These are phyloP conservation scores for Coniella vitis DNA, from an alignment of 2,329 filamentous ascomycete genomes.

Conservation along the genomic window DNA sequence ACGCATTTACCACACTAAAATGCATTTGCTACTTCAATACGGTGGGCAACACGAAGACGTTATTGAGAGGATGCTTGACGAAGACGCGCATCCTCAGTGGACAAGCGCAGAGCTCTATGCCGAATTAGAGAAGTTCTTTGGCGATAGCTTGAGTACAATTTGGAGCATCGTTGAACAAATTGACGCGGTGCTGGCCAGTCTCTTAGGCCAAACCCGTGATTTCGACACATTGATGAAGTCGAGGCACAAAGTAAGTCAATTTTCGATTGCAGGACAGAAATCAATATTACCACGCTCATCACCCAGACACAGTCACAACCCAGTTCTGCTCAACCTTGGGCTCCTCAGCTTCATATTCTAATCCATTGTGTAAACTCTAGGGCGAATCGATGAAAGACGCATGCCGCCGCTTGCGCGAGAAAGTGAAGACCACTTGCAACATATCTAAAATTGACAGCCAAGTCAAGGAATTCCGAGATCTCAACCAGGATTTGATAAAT, in stretches of 20 bases:
- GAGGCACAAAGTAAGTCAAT: not conserved
- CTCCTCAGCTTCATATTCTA: no score
- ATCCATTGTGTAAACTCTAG: no score
- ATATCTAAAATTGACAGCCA: not conserved
- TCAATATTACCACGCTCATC: no score
- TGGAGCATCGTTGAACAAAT: not conserved
- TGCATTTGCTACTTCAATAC: constrained; percentile 2
- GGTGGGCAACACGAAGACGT: not conserved
- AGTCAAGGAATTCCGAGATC: not conserved
- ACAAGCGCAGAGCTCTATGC: not conserved
- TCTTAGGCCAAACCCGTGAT: not conserved
- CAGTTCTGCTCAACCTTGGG: no score
- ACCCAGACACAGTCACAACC: no score
- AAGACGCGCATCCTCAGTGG: constrained; percentile 1
- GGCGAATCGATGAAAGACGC: constrained; percentile 4
- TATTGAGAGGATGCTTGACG: constrained; percentile 1
- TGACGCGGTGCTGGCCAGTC: not conserved
- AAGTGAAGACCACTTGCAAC: not conserved
- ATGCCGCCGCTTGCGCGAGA: not conserved
- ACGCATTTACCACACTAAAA: not conserved
- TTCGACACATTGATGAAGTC: not conserved
- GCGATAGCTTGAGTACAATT: not conserved
- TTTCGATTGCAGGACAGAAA: no score
- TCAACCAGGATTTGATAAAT: not conserved
- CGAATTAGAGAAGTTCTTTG: not conserved